Percentiles rank a stretch among this genome's conserved stretches.
Evolutionary conservation across 768 basidiomycete genomes (phyloP).

Genomic region (Amanita fuliginea): DNA sequence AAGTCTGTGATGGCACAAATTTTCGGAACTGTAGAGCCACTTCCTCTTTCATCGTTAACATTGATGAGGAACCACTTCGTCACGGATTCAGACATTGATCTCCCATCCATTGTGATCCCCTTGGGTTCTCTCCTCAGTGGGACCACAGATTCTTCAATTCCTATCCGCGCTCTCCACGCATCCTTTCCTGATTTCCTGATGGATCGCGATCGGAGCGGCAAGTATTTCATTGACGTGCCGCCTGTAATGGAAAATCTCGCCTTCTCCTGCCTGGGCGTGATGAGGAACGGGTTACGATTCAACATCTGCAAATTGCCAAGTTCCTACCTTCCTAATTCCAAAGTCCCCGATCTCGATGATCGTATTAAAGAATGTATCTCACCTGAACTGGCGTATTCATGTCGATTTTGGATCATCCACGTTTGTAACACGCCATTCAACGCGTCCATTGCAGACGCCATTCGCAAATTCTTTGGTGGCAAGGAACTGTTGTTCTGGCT

Average conservation of each 20-base stretch:
- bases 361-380: conserved; percentile 15
- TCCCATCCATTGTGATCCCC: not conserved
- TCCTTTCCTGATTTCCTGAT: conserved; percentile 24
- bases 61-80: conserved; percentile 1
- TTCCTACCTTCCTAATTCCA: conserved; percentile 17
- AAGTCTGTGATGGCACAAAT: not conserved
- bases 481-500: conserved; percentile 17
- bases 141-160: not conserved
- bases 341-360: conserved; percentile 14
- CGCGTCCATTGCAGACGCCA: conserved; percentile 4
- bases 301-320: conserved; percentile 22
- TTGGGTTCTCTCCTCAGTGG: not conserved
- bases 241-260: conserved; percentile 2
- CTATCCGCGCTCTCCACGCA: conserved; percentile 20
- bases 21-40: not conserved
- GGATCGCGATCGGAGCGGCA: conserved; percentile 13
- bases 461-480: not conserved
- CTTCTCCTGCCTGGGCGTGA: conserved; percentile 11
- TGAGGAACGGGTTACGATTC: conserved; percentile 20
- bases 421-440: not conserved
- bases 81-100: not conserved
- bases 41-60: not conserved
- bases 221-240: conserved; percentile 9
- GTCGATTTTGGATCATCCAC: conserved; percentile 21
- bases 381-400: conserved; percentile 17